Percentiles rank a stretch among this genome's conserved stretches.
Evolutionary conservation across 108 stramenopile genomes (phyloP).

Genomic region (Discostella stelligeroides): DNA sequence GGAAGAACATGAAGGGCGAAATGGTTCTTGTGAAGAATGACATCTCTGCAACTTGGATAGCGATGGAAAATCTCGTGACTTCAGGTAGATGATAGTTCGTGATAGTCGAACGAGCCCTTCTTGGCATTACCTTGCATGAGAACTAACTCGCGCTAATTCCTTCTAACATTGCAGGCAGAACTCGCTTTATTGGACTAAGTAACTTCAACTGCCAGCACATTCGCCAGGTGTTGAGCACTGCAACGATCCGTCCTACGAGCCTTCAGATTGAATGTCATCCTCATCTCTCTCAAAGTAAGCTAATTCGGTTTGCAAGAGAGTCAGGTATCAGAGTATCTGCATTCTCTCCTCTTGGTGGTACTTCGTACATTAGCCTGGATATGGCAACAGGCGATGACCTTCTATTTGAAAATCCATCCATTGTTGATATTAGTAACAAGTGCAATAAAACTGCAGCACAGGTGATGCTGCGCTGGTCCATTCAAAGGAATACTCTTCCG

Average conservation of each 20-base stretch:
- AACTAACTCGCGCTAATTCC: background rate
- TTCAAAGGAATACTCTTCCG: conserved; percentile 82
- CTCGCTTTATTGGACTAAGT: conserved; percentile 80
- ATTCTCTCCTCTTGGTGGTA: conserved; percentile 83
- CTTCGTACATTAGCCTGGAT: conserved; percentile 77
- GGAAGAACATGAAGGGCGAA: conserved; percentile 83
- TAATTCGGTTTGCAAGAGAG: conserved; percentile 82
- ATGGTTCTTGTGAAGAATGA: conserved; percentile 80
- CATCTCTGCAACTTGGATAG: conserved; percentile 86
- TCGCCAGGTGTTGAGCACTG: conserved; percentile 73
- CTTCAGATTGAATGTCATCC: conserved; percentile 94
- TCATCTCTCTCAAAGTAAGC: conserved; percentile 77
- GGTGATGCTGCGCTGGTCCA: conserved; percentile 87
- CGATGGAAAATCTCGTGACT: conserved; percentile 71
- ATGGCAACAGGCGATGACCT: conserved; percentile 79
- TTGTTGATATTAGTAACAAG: conserved; percentile 62
- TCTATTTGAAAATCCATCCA: conserved; percentile 60
- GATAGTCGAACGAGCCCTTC: background rate
- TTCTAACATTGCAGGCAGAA: conserved; percentile 36
- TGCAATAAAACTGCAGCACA: conserved; percentile 84
- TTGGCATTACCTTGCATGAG: background rate
- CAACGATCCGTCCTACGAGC: conserved; percentile 77
- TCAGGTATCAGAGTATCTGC: conserved; percentile 82
- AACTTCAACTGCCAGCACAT: conserved; percentile 87
- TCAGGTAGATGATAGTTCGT: conserved; percentile 12